Evolutionary conservation across 116 monocot species (phyloP).

Genomic region (Zostera marina): DNA sequence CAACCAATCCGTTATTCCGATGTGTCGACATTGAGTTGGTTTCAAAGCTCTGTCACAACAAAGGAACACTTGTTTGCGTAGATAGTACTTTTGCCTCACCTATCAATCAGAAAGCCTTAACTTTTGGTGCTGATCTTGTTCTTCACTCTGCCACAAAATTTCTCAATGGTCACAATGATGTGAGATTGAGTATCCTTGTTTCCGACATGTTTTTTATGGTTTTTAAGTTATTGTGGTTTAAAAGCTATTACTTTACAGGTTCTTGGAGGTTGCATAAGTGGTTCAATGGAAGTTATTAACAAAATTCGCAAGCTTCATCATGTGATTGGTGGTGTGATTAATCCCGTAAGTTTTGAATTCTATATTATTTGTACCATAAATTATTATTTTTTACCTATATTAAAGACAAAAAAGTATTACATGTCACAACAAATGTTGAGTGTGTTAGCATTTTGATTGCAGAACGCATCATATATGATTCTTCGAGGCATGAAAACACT

Average conservation of each 20-base stretch:
- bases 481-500: conserved; percentile 82
- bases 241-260: conserved; percentile 31
- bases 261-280: conserved; percentile 91
- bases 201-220: background rate
- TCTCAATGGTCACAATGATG: conserved; percentile 94
- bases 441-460: conserved; percentile 1
- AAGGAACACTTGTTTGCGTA: conserved; percentile 80
- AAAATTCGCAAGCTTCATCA: conserved; percentile 72
- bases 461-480: conserved; percentile 91
- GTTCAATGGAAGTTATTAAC: conserved; percentile 53
- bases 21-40: conserved; percentile 81
- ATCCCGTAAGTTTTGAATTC: conserved; percentile 54
- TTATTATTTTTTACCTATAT: too few relatives aligned
- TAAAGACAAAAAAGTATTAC: too few relatives aligned
- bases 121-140: conserved; percentile 85
- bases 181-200: conserved; percentile 19
- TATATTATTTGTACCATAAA: background rate
- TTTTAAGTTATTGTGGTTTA: background rate
- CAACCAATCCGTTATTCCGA: conserved; percentile 93
- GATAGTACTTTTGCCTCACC: conserved; percentile 96
- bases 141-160: conserved; percentile 92
- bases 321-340: conserved; percentile 80
- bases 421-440: too few relatives aligned
- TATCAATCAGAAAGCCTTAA: conserved; percentile 86
- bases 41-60: conserved; percentile 74